Conservation (phyloP, 768 basidiomycete species). For the Piloderma croceum region DNA sequence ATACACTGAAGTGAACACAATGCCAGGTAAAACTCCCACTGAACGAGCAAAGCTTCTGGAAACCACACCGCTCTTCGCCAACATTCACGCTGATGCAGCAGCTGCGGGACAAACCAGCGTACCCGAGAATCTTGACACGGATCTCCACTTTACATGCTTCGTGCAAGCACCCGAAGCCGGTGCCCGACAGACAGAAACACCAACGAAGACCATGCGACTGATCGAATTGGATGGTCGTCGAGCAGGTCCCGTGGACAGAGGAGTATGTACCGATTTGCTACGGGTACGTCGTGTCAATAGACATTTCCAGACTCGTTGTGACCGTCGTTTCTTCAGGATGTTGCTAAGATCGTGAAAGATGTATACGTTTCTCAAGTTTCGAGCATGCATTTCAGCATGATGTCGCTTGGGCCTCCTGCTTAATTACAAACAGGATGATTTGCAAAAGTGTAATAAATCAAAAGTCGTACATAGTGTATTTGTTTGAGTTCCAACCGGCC, state of each 20-base stretch:
- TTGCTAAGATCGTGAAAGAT: conserved; percentile 40
- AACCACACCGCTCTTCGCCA: conserved; percentile 67
- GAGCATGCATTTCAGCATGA: conserved; percentile 42
- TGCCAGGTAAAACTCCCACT: conserved; percentile 60
- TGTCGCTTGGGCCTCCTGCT: conserved; percentile 37
- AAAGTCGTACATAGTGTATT: too few species aligned
- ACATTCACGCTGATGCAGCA: conserved; percentile 72
- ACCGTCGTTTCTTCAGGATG: conserved; percentile 29
- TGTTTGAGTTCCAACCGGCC: too few species aligned
- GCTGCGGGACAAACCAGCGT: conserved; percentile 62
- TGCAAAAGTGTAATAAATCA: too few species aligned
- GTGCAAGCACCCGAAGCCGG: conserved; percentile 55
- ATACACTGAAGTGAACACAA: neutral
- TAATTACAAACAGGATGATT: too few species aligned
- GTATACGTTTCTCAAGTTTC: conserved; percentile 34
- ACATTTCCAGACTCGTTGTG: conserved; percentile 1
- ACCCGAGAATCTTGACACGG: conserved; percentile 59
- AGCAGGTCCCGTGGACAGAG: conserved; percentile 75
- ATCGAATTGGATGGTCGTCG: conserved; percentile 84
- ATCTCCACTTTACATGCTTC: conserved; percentile 87
- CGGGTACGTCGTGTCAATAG: conserved; percentile 30
- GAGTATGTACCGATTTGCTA: conserved; percentile 54
- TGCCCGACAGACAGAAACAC: conserved; percentile 21
- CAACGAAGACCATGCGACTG: conserved; percentile 38
- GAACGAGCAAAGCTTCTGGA: conserved; percentile 75